Percentiles rank a stretch among this genome's conserved stretches.
These are phyloP conservation scores for Blastocrithidia nonstop DNA, from an alignment of 208 protist genomes.

Conservation along the genomic window DNA sequence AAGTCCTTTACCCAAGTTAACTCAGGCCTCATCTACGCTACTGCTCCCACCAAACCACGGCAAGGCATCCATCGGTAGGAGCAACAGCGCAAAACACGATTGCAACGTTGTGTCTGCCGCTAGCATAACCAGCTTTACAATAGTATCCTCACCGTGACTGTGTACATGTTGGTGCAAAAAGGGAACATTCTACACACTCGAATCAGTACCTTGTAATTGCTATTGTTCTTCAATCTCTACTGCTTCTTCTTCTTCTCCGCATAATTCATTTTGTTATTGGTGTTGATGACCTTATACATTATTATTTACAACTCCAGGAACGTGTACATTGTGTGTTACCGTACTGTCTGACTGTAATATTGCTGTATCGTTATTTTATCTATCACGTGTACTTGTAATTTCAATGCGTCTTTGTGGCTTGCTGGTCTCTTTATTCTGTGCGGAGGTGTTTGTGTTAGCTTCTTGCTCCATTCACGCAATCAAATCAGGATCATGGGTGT, in stretches of 20 bases:
- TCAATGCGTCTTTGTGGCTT: no score
- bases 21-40: constrained; percentile 29
- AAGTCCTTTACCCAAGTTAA: constrained; percentile 52
- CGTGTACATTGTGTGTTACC: no score
- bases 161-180: constrained; percentile 9
- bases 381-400: no score
- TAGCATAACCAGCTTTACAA: constrained; percentile 75
- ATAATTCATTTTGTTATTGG: no score
- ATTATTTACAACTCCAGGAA: no score
- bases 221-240: constrained; percentile 2
- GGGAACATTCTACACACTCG: constrained; percentile 12
- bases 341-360: no score
- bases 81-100: constrained; percentile 30
- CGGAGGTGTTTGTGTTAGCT: no score
- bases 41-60: constrained; percentile 60
- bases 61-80: constrained; percentile 66
- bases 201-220: constrained; percentile 4
- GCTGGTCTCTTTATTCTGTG: no score
- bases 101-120: constrained; percentile 38
- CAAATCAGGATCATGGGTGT: constrained; percentile 43
- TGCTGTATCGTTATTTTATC: no score
- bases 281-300: no score
- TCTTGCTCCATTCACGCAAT: no score
- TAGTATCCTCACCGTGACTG: constrained; percentile 51
- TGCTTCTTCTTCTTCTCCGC: no score